Evolutionary conservation across 2,329 filamentous ascomycete genomes (phyloP).

Genomic region (Fusarium verrucosum): DNA sequence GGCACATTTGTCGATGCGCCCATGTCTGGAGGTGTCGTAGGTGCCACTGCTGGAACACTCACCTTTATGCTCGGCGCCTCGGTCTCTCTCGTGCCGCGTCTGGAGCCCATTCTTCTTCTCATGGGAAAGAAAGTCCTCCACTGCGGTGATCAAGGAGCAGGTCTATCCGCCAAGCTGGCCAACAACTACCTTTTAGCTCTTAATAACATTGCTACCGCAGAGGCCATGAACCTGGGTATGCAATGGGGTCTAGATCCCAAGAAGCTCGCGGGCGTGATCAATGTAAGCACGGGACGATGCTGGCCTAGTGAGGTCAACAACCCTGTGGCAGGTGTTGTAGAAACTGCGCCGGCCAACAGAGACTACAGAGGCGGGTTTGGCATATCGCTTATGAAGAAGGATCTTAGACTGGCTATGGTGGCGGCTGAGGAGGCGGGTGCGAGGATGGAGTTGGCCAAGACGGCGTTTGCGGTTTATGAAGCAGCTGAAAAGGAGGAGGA

Average conservation of each 20-base stretch:
- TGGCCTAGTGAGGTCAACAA: conserved; percentile 98
- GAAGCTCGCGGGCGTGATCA: conserved; percentile 85
- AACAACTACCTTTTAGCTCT: conserved; percentile 97
- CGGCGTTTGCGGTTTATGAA: conserved; percentile 74
- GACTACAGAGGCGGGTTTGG: conserved; percentile 84
- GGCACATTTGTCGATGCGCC: conserved; percentile 91
- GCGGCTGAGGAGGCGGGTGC: conserved; percentile 75
- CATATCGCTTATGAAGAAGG: conserved; percentile 82
- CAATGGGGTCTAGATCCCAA: conserved; percentile 67
- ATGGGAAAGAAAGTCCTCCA: conserved; percentile 92
- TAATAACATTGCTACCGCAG: conserved; percentile 81
- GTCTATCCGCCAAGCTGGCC: conserved; percentile 89
- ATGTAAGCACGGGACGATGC: conserved; percentile 91
- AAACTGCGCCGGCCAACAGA: conserved; percentile 75
- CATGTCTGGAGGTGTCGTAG: conserved; percentile 96
- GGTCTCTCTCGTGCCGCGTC: conserved; percentile 66
- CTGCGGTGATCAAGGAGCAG: conserved; percentile 84
- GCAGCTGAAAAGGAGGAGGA: conserved; percentile 67
- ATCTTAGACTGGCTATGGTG: conserved; percentile 76
- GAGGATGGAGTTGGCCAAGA: conserved; percentile 69
- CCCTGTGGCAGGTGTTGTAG: conserved; percentile 85
- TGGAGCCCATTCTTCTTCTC: conserved; percentile 74
- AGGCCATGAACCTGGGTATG: conserved; percentile 73
- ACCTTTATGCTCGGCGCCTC: conserved; percentile 94
- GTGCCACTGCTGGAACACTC: conserved; percentile 84